A percentile compares a stretch with the other conserved stretches of the same genome.
Evolutionary conservation across 805 yeast genomes (phyloP).

Genomic region (Kodamaea fukazawae): DNA sequence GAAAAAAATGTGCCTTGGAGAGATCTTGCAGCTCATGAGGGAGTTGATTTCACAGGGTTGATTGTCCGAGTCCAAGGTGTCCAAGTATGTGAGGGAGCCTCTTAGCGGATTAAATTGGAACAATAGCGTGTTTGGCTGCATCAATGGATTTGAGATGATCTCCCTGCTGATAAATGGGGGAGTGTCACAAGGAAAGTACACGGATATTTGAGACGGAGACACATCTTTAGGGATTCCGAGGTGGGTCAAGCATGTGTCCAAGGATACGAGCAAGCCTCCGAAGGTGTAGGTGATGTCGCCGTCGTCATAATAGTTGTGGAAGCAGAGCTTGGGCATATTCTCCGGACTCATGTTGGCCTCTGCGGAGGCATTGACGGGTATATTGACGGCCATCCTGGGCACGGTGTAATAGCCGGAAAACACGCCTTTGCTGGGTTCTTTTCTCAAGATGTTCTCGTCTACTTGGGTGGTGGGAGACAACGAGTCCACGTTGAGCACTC

Average conservation of each 20-base stretch:
- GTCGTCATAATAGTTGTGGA: conserved; percentile 32
- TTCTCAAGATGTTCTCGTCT: conserved; percentile 8
- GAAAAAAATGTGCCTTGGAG: conserved; percentile 55
- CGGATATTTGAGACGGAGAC: conserved; percentile 30
- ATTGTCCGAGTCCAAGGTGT: conserved; percentile 30
- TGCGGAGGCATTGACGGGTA: conserved; percentile 14
- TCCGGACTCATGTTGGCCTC: conserved; percentile 4
- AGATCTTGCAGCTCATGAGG: conserved; percentile 47
- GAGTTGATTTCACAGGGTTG: conserved; percentile 54
- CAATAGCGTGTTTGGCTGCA: conserved; percentile 37
- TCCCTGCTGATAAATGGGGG: conserved; percentile 40
- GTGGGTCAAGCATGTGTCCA: conserved; percentile 16
- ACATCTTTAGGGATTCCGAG: conserved; percentile 34
- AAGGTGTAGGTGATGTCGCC: conserved; percentile 33
- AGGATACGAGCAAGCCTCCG: conserved; percentile 32
- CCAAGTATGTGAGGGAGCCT: conserved; percentile 29
- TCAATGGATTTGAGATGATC: conserved; percentile 38
- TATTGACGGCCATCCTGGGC: conserved; percentile 24
- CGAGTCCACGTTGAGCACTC: neutral
- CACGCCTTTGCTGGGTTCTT: conserved; percentile 12
- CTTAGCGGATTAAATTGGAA: conserved; percentile 29
- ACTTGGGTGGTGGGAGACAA: neutral
- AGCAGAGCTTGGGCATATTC: conserved; percentile 25
- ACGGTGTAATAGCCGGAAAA: conserved; percentile 28
- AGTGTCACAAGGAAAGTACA: conserved; percentile 34